These are phyloP conservation scores for Chalara sp. DNA, from an alignment of 2,329 filamentous ascomycete genomes.

Conservation along the genomic window DNA sequence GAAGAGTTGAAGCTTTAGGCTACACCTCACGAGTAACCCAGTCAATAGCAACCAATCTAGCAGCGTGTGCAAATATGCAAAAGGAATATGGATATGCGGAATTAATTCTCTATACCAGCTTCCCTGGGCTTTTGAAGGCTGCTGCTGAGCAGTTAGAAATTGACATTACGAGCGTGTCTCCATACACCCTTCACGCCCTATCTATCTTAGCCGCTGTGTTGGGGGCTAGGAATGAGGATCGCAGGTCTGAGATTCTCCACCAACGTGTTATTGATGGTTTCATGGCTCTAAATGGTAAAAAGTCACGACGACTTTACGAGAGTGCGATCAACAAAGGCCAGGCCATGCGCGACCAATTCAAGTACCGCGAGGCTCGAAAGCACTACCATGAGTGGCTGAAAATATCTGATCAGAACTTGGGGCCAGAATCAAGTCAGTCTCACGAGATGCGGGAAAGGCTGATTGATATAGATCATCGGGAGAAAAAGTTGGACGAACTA, in stretches of 20 bases:
- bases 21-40: conserved; percentile 3
- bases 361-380: conserved; percentile 3
- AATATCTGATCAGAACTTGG: conserved; percentile 5
- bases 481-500: conserved; percentile 1
- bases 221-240: conserved; percentile 1
- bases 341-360: conserved; percentile 6
- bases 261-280: conserved; percentile 3
- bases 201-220: conserved; percentile 3
- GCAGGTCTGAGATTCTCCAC: conserved; percentile 2
- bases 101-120: conserved; percentile 1
- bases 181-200: conserved; percentile 1
- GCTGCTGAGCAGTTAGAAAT: conserved; percentile 5
- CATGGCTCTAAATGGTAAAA: not conserved
- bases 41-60: conserved; percentile 1
- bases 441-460: not conserved
- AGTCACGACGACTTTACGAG: conserved; percentile 2
- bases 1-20: not conserved
- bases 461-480: not conserved
- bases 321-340: conserved; percentile 9
- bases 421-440: conserved; percentile 4
- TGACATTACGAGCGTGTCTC: conserved; percentile 1
- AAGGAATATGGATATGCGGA: conserved; percentile 4
- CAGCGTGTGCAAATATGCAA: conserved; percentile 6
- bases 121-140: conserved; percentile 2
- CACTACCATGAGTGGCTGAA: conserved; percentile 8